Base-by-base conservation (phyloP, 2,329 filamentous ascomycete species). In the Diaporthe eres region DNA sequence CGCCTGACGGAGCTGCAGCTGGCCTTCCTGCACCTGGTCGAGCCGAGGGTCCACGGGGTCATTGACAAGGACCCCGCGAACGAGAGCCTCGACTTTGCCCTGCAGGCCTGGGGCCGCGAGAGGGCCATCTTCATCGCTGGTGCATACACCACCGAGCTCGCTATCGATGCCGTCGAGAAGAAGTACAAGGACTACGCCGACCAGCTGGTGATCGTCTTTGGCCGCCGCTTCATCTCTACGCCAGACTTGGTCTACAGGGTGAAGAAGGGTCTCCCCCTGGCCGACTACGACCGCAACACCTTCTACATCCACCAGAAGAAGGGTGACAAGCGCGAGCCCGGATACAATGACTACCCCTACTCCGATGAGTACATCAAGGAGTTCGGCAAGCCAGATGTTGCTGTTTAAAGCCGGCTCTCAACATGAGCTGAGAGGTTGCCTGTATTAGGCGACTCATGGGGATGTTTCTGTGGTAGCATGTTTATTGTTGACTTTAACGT, bases 11-110 rank as follows among this genome's bases (percentile, higher is more conserved):
- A 85, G 51, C 81, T 92, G 34, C 86, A 87, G 15, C 83, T 93
- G 37, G 87, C 90, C 0, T 92, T 89, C 80, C 78, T 91, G 47
- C 90, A 92, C 80, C 77, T 92, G 2, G 85, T 93, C n/a, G 90
- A 93, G 80, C 86, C 88, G 2, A 85, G 89, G 3, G 84, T 90
- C 31, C 84, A 12, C 49, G 71, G 71, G 25, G 63, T 77, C 34
- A 31, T 77, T 15, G 75, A 77, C 34, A 42, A 60, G n/a, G 70
- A 75, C 31, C 74, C 74, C 34, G 58, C 22, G 31, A 65, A 73
- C 49, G 75, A 77, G 75, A 53, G 34, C 1, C 74, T 80, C 19
- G 65, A 72, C 42, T 83, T 81, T 57, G 76, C 83, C 0, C 78
- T 84, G 1, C 79, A 84, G 34, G 71, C 78, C n/a, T 84, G 82